Base-by-base conservation (phyloP, 2,329 filamentous ascomycete species). In the Aspergillus costaricaensis region DNA sequence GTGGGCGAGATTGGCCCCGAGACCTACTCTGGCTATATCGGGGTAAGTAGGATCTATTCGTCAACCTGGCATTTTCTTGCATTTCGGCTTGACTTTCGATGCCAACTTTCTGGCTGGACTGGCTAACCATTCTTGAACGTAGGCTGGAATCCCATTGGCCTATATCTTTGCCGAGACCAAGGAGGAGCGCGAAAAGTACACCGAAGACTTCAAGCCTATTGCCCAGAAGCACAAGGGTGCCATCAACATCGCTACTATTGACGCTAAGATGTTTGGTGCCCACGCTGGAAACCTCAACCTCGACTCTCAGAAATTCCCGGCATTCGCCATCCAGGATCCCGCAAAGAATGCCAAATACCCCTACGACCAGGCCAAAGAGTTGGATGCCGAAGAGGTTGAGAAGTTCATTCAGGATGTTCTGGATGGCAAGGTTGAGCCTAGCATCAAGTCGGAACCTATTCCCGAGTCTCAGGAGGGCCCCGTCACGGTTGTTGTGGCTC, bases 251-350 rank as follows among this genome's bases (percentile, higher is more conserved):
- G 95, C 93, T 67, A 97, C 92, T 74, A 98, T 99, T 72, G 95
- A 99, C 75, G 93, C 95, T 69, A 91, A 91, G 84, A 80, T 90
- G 62, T 99, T 96, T 75, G 95, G 95, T 76, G 92, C 94, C 69
- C 95, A 99, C 81, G 93, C 92, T 69, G 88, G 86, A 73, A 99
- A 99, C 88, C 87, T 99, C 70, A 99, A 99, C 87, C 91, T 99
- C 65, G 92, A 96, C 82, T 86, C 91, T 64, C 91, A 94, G 83
- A 90, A 92, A 80, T 99, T 96, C 89, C 95, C 95, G 63, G 89
- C 94, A 63, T 99, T 99, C 80, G 95, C 93, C 74, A 98, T 99
- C 78, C 95, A 99, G 82, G 91, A 97, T 77, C 92, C 89, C 57
- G 84, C 85, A 77, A 96, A 96, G 87, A 97, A 97, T 86, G 87